These are phyloP conservation scores for Piromyces finnis DNA, from an alignment of 192 early-diverging fungal species.

Conservation along the genomic window DNA sequence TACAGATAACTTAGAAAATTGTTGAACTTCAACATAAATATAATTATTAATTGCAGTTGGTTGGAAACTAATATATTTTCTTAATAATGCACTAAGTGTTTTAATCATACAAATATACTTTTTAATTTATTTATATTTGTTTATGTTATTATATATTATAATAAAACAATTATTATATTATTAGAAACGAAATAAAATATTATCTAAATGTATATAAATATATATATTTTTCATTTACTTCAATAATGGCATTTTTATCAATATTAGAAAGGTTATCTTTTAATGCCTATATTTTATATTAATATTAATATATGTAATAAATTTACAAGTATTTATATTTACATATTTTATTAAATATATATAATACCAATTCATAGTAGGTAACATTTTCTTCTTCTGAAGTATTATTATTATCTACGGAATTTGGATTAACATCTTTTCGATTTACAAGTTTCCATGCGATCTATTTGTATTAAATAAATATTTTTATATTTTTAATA, in stretches of 20 bases:
- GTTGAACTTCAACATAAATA: slow-evolving; percentile 12
- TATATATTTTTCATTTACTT: slow-evolving; percentile 6
- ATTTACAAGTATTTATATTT: no score
- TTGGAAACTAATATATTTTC: slow-evolving; percentile 3
- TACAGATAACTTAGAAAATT: slow-evolving; percentile 9
- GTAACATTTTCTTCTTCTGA: background rate
- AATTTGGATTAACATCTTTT: no score
- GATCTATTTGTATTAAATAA: slow-evolving; percentile 7
- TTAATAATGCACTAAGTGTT: slow-evolving; percentile 6
- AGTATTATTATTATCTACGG: no score
- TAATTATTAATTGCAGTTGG: slow-evolving; percentile 11
- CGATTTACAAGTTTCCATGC: slow-evolving; percentile 17
- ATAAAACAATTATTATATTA: no score
- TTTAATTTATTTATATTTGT: background rate
- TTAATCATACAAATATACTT: slow-evolving; percentile 28
- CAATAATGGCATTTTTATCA: slow-evolving; percentile 19
- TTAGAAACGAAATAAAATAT: no score
- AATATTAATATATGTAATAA: no score
- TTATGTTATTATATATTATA: no score
- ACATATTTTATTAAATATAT: no score
- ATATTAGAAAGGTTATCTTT: slow-evolving; percentile 19
- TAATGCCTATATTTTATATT: no score
- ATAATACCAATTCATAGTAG: slow-evolving; percentile 14
- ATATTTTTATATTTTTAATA: background rate
- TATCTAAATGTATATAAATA: background rate